Base-by-base conservation (phyloP, 2,329 filamentous ascomycete species). In the Exserohilum turcica region DNA sequence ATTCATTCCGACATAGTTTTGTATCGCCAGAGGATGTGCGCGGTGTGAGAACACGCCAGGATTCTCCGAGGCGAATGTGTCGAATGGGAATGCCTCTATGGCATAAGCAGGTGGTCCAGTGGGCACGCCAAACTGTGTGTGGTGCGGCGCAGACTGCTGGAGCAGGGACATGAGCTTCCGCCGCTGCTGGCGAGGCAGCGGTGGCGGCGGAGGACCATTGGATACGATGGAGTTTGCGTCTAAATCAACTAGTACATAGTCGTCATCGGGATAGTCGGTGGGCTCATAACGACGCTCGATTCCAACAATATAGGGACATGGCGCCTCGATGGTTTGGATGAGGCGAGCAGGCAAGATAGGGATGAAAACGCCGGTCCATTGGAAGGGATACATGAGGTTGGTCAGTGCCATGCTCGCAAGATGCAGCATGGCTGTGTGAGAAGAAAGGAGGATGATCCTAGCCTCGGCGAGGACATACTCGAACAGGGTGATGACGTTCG, bases 221-320 rank as follows among this genome's bases (percentile, higher is more conserved):
- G 91, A 89, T 70, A 96, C 91, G 56, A 99, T 92, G 13, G 87
- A 87, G 74, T 99, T 90, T 72, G 89, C 86, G 74, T 99, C 94
- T 45, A 99, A 80, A 74, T 99, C 94, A 31, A 97, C 92, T 13
- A 97, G 80, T 15, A 97, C 92, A 72, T 93, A 97, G 70, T 97
- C 94, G 66, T 97, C 94, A 6, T 96, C 91, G 0, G 94, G 94
- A 36, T 97, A 83, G 63, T 92, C 88, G 40, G 92, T 84, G 52
- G 86, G 86, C 65, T 95, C 91, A 71, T 97, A 97, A 52, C 92
- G 86, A 61, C 92, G 85, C 77, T 99, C 94, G 52, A 99, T 91
- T 43, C 94, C 94, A 37, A 97, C 91, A 61, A 99, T 96, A 67
- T 97, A 99, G 0, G 94, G 94, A 65, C 94, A 97, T 2, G 93